phyloP scores from a whole-genome alignment of 345 rosid species.

The Ailanthus altissimus region DNA sequence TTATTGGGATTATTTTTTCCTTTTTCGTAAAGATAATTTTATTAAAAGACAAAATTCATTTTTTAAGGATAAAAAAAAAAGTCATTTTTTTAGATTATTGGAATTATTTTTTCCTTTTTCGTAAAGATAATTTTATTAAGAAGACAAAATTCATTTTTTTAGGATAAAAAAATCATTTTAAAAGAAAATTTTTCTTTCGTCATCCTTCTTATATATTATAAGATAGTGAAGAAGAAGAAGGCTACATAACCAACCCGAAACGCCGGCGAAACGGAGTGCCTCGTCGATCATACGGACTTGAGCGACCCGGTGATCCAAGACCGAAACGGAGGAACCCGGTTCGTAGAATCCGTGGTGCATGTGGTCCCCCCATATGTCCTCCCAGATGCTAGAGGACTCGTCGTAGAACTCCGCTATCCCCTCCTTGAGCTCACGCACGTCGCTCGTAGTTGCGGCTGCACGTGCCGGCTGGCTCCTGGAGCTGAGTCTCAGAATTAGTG shows the following conservation, averaged over 20 bases:
- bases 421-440: slow-evolving; percentile 33
- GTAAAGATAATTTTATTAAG: too few species aligned
- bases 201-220: too few species aligned
- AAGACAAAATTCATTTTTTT: too few species aligned
- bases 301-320: slow-evolving; percentile 61
- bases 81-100: too few species aligned
- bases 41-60: too few species aligned
- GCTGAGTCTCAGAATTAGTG: not conserved
- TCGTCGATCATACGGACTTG: slow-evolving; percentile 93
- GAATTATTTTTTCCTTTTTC: too few species aligned
- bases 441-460: slow-evolving; percentile 16
- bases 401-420: slow-evolving; percentile 90
- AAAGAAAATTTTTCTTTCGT: too few species aligned
- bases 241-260: slow-evolving; percentile 39
- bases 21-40: too few species aligned
- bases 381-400: slow-evolving; percentile 85
- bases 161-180: too few species aligned
- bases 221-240: not conserved
- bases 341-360: slow-evolving; percentile 97
- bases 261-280: slow-evolving; percentile 69
- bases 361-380: slow-evolving; percentile 92
- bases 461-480: slow-evolving; percentile 6
- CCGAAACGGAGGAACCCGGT: slow-evolving; percentile 36
- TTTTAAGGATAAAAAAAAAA: too few species aligned
- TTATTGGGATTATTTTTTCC: too few species aligned